Evolutionary conservation across 345 rosid genomes (phyloP).

Genomic region (Salix arbutifolia): DNA sequence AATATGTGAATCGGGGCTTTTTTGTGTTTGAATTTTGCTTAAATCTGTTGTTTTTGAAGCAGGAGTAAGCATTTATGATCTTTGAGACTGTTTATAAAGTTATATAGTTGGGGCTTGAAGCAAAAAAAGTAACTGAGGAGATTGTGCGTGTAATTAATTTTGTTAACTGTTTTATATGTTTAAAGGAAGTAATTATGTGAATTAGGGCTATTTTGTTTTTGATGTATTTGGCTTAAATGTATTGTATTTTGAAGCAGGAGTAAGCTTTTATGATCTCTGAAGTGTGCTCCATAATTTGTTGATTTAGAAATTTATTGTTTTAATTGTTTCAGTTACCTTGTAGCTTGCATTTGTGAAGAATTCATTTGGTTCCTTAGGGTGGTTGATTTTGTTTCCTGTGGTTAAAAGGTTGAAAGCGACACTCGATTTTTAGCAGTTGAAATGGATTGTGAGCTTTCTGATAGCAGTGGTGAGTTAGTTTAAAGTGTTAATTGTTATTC

Average conservation of each 20-base stretch:
- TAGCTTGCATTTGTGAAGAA: conserved; percentile 2
- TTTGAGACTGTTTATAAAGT: neutral
- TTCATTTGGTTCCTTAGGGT: neutral
- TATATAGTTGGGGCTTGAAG: neutral
- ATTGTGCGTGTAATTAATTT: neutral
- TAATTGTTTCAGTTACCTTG: conserved; percentile 15
- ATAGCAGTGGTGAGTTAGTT: conserved; percentile 40
- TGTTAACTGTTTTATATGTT: neutral
- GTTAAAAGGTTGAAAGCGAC: neutral
- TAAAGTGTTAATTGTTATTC: neutral
- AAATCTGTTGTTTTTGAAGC: neutral
- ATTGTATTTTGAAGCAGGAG: neutral
- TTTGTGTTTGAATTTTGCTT: neutral
- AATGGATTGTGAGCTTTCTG: conserved; percentile 40
- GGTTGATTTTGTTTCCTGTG: neutral
- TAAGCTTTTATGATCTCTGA: neutral
- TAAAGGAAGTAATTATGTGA: neutral
- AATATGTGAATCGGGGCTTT: neutral
- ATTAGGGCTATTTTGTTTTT: neutral
- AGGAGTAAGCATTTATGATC: neutral
- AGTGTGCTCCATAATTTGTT: neutral
- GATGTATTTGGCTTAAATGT: neutral
- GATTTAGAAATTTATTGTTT: neutral
- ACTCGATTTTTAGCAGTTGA: conserved; percentile 6
- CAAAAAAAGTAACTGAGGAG: neutral